Conservation (phyloP, 306 rosid genomes). For the Rosa persica region DNA sequence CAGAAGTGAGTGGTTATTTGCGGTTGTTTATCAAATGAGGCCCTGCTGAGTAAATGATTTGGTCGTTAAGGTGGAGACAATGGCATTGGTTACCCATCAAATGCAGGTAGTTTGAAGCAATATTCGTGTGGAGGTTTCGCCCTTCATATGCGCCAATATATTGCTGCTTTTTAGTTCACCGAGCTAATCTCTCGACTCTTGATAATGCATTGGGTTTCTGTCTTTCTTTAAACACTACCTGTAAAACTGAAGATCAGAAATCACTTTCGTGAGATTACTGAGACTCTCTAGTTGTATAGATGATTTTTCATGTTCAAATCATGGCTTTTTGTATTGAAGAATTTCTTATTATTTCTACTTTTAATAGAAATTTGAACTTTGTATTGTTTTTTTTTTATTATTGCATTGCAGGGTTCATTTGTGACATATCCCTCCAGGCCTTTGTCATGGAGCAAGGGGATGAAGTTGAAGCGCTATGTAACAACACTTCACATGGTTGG, state of each 20-base stretch:
- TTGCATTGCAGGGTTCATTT: conserved; percentile 57
- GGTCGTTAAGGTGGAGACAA: conserved; percentile 50
- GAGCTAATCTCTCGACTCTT: neutral
- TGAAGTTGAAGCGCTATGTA: conserved; percentile 56
- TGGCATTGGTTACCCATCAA: conserved; percentile 75
- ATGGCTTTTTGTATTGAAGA: neutral
- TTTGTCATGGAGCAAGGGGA: conserved; percentile 48
- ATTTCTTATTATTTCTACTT: too few species aligned
- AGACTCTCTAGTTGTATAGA: neutral
- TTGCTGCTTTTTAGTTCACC: neutral
- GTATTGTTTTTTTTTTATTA: conserved; percentile 11
- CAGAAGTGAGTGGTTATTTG: neutral
- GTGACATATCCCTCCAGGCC: conserved; percentile 43
- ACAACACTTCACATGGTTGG: conserved; percentile 46
- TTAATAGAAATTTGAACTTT: neutral
- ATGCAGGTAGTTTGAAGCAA: conserved; percentile 57
- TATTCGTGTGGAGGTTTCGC: neutral
- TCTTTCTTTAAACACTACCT: neutral
- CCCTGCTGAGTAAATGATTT: conserved; percentile 43
- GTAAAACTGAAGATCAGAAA: neutral
- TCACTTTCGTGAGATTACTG: neutral
- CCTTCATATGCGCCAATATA: neutral
- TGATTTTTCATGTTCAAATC: neutral
- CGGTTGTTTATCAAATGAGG: conserved; percentile 36
- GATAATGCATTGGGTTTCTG: neutral